Base-by-base conservation (phyloP, 345 rosid genomes). In the Mangifera indica region DNA sequence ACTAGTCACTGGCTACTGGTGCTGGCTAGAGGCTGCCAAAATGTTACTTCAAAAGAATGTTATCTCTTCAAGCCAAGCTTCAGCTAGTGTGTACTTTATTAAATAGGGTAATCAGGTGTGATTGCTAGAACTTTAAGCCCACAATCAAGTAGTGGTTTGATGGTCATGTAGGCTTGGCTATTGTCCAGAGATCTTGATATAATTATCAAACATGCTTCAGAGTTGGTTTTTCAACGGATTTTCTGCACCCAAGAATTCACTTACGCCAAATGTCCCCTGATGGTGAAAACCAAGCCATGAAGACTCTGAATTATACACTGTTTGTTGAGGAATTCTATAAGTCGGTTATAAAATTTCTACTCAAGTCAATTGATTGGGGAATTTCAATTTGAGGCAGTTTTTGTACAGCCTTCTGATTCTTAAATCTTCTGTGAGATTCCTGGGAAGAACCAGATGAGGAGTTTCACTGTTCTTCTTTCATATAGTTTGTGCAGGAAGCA, bases 271-370 rank as follows among this genome's bases (percentile, higher is more conserved):
- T 8, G 76, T 57, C 0, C 64, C 64, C 60, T 1, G 77, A 82
- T 7, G 88, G 84, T 1, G 98, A 88, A 63, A 92, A 81, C 93
- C 92, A 92, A 20, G 87, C 81, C 98, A 88, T 87, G 80, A 85
- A 88, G 79, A 87, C 86, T n/a, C 37, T 59, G 76, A 61, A 80
- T 78, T 0, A 73, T 68, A 42, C 93, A 90, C 10, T 77, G 69
- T n/a, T 80, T 60, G 78, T 69, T 56, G 14, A 87, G 49, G 71
- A 90, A 88, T 69, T 82, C 78, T 54, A 68, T 56, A 77, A 80
- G 81, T 45, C 86, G 72, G 10, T 65, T 53, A 21, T 86, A 89
- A 63, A 87, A 81, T 59, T 74, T 67, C 77, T 37, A 59, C 85
- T 82, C 72, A 73, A 60, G 58, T 66, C 70, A 17, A 72, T 79